These are phyloP conservation scores for Elsinoe perseae DNA, from an alignment of 2,329 filamentous ascomycete genomes.

Conservation along the genomic window DNA sequence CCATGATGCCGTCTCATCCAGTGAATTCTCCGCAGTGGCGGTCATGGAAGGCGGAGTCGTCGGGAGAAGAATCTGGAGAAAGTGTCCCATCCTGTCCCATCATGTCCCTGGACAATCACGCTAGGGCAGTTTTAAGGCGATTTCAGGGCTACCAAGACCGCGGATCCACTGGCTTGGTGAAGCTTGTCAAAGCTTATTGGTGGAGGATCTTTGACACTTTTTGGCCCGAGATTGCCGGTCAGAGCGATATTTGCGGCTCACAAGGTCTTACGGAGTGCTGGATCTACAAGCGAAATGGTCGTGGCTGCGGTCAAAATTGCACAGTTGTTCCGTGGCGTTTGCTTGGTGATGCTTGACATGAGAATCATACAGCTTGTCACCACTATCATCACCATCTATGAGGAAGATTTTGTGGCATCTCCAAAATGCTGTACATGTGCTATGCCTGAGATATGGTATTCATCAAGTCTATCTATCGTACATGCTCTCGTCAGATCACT, in stretches of 20 bases:
- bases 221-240: conserved; percentile 2
- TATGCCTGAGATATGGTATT: not conserved
- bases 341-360: conserved; percentile 6
- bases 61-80: conserved; percentile 10
- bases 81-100: too few species aligned
- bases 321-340: conserved; percentile 8
- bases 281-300: conserved; percentile 13
- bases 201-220: conserved; percentile 4
- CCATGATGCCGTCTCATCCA: conserved; percentile 13
- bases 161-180: conserved; percentile 8
- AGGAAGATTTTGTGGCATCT: not conserved
- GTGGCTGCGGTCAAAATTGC: conserved; percentile 1
- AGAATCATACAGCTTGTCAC: not conserved
- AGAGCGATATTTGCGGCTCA: conserved; percentile 6
- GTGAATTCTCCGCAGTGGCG: conserved; percentile 8
- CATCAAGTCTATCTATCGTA: not conserved
- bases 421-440: not conserved
- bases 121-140: not conserved
- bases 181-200: conserved; percentile 11
- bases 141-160: not conserved
- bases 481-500: not conserved
- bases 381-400: too few species aligned
- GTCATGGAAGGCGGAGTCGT: conserved; percentile 1
- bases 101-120: not conserved
- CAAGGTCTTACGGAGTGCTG: not conserved